phyloP scores from a whole-genome alignment of 2,329 filamentous ascomycete genomes.

The Verticillium klebahnii region DNA sequence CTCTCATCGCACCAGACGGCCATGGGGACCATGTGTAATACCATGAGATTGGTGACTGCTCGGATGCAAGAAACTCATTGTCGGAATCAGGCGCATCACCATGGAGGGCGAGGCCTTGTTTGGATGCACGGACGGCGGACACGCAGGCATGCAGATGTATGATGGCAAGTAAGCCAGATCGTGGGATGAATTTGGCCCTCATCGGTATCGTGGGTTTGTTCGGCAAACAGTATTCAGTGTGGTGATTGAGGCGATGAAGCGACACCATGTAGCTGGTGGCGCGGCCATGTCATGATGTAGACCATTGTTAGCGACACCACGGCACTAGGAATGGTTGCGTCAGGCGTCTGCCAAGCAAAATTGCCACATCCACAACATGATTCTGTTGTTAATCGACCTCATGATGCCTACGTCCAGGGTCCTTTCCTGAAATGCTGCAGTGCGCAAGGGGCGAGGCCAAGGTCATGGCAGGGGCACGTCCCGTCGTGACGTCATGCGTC shows the following conservation, averaged over 20 bases:
- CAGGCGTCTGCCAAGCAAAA: background rate
- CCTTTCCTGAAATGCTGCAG: no score
- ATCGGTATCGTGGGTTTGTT: background rate
- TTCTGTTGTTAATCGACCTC: no score
- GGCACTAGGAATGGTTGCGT: background rate
- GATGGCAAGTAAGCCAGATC: background rate
- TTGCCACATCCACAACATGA: background rate
- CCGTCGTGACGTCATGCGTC: no score
- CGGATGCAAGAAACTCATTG: constrained; percentile 27
- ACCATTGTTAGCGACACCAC: background rate
- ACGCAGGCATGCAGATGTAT: background rate
- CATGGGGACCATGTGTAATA: constrained; percentile 38
- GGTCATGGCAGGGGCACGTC: no score
- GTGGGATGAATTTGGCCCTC: background rate
- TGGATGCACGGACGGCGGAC: constrained; percentile 4
- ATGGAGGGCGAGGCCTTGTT: constrained; percentile 8
- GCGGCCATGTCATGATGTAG: background rate
- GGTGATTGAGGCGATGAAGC: background rate
- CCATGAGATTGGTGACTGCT: constrained; percentile 32
- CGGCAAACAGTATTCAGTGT: no score
- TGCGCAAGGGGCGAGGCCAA: no score
- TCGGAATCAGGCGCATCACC: constrained; percentile 19
- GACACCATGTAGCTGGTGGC: background rate
- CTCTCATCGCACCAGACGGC: constrained; percentile 18
- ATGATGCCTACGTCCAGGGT: no score